Base-by-base conservation (phyloP, 1,139 yeast species). In the Pichia sp. region DNA sequence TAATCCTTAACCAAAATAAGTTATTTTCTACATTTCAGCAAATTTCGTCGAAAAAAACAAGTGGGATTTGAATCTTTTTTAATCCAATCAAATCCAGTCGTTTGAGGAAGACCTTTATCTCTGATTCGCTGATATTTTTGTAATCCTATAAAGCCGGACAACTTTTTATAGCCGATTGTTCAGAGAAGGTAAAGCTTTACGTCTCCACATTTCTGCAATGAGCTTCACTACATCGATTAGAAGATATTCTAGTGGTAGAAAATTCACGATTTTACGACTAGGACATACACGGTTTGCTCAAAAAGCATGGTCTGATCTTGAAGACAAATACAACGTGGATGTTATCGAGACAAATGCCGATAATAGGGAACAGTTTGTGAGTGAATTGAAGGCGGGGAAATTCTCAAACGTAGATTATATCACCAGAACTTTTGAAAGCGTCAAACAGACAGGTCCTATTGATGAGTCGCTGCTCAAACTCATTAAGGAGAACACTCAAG, bases 381-480 rank as follows among this genome's bases (percentile, higher is more conserved):
- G 55, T 33, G 84, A 78, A 54, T 65, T 79, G 52, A 64, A 71
- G 49, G 31, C 51, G 0, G 69, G 71, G 23, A 77, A 75, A 57
- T 79, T 69, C 57, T 61, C 62, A 33, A 74, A 73, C 42, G 64
- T 78, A 34, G 66, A 67, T 31, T 68, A 68, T 45, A 74, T 79
- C 47, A 69, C 66, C 27, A 55, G 73, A 39, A 67, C 64, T 9
- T 58, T 60, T 48, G 62, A 58, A 46, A 55, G 61, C 47, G 59
- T 67, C 11, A 49, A 48, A 16, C 60, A 64, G 50, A 83, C 94
- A 1, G 97, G 97, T 2, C 63, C 81, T 46, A 77, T 88, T 57
- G 95, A 88, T 60, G 77, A 72, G 43, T 95, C 86, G 55, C 64
- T 90, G 53, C 73, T 82, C 27, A 56, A 64, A 10, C 65, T 67